A percentile compares a stretch with the other conserved stretches of the same genome.
phyloP scores from a whole-genome alignment of 768 basidiomycete species.

The Tricholoma furcatifolium region DNA sequence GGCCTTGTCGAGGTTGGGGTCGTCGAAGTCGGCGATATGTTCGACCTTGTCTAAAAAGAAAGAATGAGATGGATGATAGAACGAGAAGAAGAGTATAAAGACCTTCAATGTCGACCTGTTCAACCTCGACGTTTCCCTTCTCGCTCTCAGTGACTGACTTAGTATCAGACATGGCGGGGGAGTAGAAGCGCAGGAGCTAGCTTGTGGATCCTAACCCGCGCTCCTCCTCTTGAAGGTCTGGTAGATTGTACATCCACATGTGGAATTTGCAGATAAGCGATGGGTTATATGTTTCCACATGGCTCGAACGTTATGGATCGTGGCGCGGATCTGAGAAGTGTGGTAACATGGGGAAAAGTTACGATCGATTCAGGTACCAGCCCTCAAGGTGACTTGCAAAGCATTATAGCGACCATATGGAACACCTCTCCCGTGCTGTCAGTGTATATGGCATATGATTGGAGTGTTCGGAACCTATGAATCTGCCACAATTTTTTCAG shows the following conservation, averaged over 20 bases:
- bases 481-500: no score
- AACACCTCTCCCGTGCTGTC: background rate
- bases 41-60: conserved; percentile 21
- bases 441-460: no score
- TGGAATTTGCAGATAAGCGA: conserved; percentile 12
- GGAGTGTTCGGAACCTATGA: no score
- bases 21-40: conserved; percentile 43
- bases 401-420: background rate
- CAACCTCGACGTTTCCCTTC: conserved; percentile 21
- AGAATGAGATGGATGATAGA: background rate
- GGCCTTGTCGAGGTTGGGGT: conserved; percentile 53
- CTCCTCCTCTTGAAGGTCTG: conserved; percentile 28
- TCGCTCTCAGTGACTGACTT: conserved; percentile 29
- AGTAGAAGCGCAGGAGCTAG: conserved; percentile 24
- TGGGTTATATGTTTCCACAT: background rate
- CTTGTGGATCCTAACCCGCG: conserved; percentile 13
- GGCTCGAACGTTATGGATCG: conserved; percentile 10
- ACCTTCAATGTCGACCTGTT: conserved; percentile 13
- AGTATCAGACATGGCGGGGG: conserved; percentile 31
- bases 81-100: background rate
- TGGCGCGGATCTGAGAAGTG: conserved; percentile 2
- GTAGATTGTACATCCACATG: conserved; percentile 18
- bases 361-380: background rate
- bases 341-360: background rate
- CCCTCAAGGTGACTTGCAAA: background rate